Evolutionary conservation across 768 basidiomycete species (phyloP).

Genomic region (Lactifluus pinguis): DNA sequence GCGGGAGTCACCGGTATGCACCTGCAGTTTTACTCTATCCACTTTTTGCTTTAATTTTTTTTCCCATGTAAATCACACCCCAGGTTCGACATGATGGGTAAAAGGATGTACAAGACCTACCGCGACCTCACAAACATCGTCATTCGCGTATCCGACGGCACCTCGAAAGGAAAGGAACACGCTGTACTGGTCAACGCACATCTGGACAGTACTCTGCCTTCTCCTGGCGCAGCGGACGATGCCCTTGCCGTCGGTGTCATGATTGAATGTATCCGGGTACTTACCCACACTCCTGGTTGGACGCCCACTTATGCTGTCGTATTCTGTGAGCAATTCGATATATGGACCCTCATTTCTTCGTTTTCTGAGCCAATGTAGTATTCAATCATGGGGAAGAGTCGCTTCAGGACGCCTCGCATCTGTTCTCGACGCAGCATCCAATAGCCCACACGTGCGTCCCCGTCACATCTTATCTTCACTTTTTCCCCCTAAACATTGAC

Average conservation of each 20-base stretch:
- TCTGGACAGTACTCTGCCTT: slow-evolving; percentile 82
- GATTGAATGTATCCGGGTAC: slow-evolving; percentile 79
- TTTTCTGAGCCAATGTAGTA: slow-evolving; percentile 37
- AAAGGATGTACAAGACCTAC: slow-evolving; percentile 79
- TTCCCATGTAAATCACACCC: not conserved
- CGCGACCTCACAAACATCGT: slow-evolving; percentile 83
- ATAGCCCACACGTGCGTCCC: slow-evolving; percentile 52
- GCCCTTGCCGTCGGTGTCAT: slow-evolving; percentile 83
- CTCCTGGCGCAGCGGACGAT: slow-evolving; percentile 85
- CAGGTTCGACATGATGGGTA: slow-evolving; percentile 89
- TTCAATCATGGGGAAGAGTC: slow-evolving; percentile 96
- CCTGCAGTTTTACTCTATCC: not conserved
- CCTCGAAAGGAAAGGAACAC: slow-evolving; percentile 61
- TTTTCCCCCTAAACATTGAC: not conserved
- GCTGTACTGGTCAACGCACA: slow-evolving; percentile 86
- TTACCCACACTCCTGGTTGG: slow-evolving; percentile 59
- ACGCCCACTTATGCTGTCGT: slow-evolving; percentile 70
- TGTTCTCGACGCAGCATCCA: slow-evolving; percentile 87
- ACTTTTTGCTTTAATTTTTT: not conserved
- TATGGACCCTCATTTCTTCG: not conserved
- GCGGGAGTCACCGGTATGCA: slow-evolving; percentile 76
- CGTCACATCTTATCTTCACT: not conserved
- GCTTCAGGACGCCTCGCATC: slow-evolving; percentile 88
- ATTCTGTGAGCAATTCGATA: slow-evolving; percentile 50
- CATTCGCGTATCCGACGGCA: slow-evolving; percentile 76